Conservation (phyloP, 805 yeast species). For the Jamesozyma jinghongensis region DNA sequence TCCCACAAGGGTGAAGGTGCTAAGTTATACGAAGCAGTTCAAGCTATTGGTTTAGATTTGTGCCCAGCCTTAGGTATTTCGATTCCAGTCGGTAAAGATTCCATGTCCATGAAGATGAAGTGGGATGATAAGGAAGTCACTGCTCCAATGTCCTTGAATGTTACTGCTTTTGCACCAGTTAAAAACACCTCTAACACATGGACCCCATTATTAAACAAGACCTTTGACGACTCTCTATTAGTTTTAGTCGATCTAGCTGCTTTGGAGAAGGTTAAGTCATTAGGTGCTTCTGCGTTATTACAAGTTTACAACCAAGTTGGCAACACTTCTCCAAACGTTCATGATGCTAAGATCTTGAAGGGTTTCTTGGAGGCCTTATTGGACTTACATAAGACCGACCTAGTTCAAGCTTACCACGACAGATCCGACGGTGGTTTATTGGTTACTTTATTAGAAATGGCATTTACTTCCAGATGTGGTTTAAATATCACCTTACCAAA, state of each 20-base stretch:
- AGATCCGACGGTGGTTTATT: slow-evolving; percentile 94
- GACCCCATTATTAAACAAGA: slow-evolving; percentile 74
- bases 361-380: slow-evolving; percentile 60
- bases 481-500: slow-evolving; percentile 40
- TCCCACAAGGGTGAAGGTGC: slow-evolving; percentile 92
- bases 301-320: slow-evolving; percentile 92
- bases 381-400: slow-evolving; percentile 52
- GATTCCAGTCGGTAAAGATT: slow-evolving; percentile 97
- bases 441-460: slow-evolving; percentile 85
- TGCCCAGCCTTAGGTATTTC: slow-evolving; percentile 89
- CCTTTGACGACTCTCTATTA: slow-evolving; percentile 46
- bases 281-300: slow-evolving; percentile 93
- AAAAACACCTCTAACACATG: slow-evolving; percentile 78
- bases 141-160: slow-evolving; percentile 85
- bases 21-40: slow-evolving; percentile 90
- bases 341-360: slow-evolving; percentile 53
- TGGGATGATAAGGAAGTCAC: slow-evolving; percentile 91
- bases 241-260: slow-evolving; percentile 74
- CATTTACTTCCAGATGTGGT: slow-evolving; percentile 91
- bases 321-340: slow-evolving; percentile 72
- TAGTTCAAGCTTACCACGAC: slow-evolving; percentile 87
- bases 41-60: slow-evolving; percentile 87
- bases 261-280: slow-evolving; percentile 40
- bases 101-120: slow-evolving; percentile 98
- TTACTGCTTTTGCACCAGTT: slow-evolving; percentile 90